phyloP scores from a whole-genome alignment of 768 basidiomycete species.

The Nidularia pulvinata region DNA sequence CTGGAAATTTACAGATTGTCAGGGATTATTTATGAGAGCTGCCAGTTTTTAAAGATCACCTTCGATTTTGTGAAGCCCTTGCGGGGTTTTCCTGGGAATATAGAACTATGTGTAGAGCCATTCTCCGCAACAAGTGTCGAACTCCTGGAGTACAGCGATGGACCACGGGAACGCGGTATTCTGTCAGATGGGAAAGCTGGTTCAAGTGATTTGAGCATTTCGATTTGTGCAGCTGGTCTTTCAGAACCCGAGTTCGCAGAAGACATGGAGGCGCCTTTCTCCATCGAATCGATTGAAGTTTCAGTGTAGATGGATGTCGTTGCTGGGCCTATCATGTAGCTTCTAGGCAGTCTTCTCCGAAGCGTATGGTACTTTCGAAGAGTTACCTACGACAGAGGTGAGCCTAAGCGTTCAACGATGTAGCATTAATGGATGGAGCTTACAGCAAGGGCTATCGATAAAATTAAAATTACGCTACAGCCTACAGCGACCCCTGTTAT shows the following conservation, averaged over 20 bases:
- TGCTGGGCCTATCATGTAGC: no score
- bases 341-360: neutral
- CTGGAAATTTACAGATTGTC: no score
- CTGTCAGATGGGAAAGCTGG: no score
- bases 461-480: neutral
- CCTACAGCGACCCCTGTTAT: neutral
- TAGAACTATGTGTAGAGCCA: neutral
- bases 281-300: no score
- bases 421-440: neutral
- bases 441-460: neutral
- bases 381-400: neutral
- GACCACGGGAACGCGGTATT: slow-evolving; percentile 1
- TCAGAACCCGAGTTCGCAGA: no score
- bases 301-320: no score
- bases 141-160: slow-evolving; percentile 1
- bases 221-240: neutral
- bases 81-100: neutral
- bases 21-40: no score
- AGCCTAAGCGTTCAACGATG: neutral
- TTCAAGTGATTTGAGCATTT: neutral
- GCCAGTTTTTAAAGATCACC: no score
- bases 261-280: no score
- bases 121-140: slow-evolving; percentile 5
- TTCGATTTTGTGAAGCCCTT: no score
- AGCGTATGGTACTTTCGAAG: neutral